phyloP scores from a whole-genome alignment of 2,329 filamentous ascomycete genomes.

The Metarhizium guizhouense region DNA sequence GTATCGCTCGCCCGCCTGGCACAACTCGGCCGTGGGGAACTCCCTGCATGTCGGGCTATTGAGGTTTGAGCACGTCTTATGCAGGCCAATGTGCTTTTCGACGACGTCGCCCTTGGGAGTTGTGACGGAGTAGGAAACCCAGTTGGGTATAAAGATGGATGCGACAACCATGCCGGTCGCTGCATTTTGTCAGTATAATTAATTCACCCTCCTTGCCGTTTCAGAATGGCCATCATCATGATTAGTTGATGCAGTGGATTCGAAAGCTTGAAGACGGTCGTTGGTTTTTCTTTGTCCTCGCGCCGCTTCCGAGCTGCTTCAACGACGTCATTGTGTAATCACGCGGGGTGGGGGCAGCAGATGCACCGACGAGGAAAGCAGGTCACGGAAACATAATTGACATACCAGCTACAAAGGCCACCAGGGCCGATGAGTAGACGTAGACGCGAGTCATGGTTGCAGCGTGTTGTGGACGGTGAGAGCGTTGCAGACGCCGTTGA shows the following conservation, averaged over 20 bases:
- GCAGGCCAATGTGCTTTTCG: conserved; percentile 63
- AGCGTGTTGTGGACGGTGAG: background rate
- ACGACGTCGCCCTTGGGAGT: conserved; percentile 36
- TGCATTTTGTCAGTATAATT: conserved; percentile 28
- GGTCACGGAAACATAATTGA: conserved; percentile 8
- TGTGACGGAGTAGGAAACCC: conserved; percentile 56
- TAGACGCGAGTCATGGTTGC: conserved; percentile 32
- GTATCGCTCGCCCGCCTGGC: conserved; percentile 42
- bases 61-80: conserved; percentile 68
- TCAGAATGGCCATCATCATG: background rate
- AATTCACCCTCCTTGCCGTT: background rate
- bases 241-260: background rate
- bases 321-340: conserved; percentile 16
- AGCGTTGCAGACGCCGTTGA: background rate
- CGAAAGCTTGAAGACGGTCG: background rate
- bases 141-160: conserved; percentile 60
- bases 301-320: background rate
- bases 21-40: conserved; percentile 25
- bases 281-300: background rate
- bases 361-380: background rate
- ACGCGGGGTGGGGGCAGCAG: conserved; percentile 1
- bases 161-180: conserved; percentile 64
- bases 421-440: conserved; percentile 33
- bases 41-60: conserved; percentile 49
- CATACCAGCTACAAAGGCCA: conserved; percentile 35